Evolutionary conservation across 2,329 filamentous ascomycete species (phyloP).

Genomic region (Onygenales sp.): DNA sequence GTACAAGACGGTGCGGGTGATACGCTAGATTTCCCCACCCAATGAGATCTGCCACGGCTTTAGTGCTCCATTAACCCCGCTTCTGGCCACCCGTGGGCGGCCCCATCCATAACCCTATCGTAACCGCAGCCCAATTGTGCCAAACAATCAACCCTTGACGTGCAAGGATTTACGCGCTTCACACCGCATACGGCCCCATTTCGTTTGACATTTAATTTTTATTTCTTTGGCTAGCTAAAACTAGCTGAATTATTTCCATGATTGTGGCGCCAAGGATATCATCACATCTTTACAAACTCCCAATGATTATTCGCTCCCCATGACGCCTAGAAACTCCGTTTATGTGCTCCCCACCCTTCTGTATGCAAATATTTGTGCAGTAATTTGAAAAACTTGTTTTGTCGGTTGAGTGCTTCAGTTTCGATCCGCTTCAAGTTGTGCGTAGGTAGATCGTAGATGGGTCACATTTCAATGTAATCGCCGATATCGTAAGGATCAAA

Average conservation of each 20-base stretch:
- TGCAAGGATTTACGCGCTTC: too few species aligned
- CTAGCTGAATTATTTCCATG: background rate
- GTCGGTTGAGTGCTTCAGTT: background rate
- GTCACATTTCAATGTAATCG: conserved; percentile 11
- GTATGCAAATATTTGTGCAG: background rate
- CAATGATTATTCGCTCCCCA: background rate
- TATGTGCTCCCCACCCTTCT: background rate
- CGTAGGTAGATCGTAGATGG: background rate
- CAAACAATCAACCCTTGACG: too few species aligned
- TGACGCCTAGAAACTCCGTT: conserved; percentile 4
- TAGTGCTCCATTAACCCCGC: too few species aligned
- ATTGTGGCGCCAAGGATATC: background rate
- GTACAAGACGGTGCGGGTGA: too few species aligned
- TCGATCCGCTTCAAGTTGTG: background rate
- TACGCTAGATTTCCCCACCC: too few species aligned
- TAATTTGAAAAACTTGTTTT: background rate
- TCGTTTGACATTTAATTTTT: background rate
- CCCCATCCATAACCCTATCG: too few species aligned
- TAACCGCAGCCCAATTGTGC: too few species aligned
- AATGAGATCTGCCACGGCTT: too few species aligned
- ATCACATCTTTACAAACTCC: background rate
- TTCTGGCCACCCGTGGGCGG: too few species aligned
- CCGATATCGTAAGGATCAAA: conserved; percentile 21
- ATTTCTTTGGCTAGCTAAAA: background rate
- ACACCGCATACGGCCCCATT: background rate